Percentiles rank a stretch among this genome's conserved stretches.
Conservation (phyloP, 108 stramenopile species). For the Skeletonema menzelii region DNA sequence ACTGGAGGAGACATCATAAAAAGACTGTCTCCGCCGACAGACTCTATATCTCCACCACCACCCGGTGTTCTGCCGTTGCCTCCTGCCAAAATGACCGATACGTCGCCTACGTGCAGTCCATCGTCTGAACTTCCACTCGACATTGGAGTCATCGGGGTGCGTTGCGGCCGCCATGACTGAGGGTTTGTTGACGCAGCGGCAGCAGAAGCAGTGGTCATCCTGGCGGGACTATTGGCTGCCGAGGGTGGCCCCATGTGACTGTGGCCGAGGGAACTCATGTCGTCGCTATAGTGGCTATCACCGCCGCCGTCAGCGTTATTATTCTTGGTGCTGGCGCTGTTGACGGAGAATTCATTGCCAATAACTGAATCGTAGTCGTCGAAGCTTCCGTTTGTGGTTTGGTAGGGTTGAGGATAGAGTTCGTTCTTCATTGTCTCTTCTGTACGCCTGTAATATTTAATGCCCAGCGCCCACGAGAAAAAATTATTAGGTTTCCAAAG, state of each 20-base stretch:
- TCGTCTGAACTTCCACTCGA: background rate
- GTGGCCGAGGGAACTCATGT: background rate
- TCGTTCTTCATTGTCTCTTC: background rate
- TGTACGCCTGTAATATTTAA: background rate
- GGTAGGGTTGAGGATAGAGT: constrained; percentile 1
- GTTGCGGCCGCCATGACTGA: background rate
- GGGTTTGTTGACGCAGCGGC: too few relatives aligned
- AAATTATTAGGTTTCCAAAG: background rate
- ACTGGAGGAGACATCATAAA: background rate
- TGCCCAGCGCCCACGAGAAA: too few relatives aligned
- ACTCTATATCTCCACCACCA: background rate
- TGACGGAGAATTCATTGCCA: background rate
- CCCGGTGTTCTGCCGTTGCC: background rate
- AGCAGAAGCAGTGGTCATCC: background rate
- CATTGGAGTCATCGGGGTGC: background rate
- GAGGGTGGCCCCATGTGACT: background rate
- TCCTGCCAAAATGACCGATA: background rate
- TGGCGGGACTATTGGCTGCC: background rate
- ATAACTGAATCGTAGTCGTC: background rate
- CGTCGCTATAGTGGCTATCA: background rate
- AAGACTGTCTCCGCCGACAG: background rate
- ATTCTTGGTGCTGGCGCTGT: background rate
- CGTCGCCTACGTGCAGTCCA: background rate
- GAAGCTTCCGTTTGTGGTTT: background rate
- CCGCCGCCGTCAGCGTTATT: background rate